Percentiles rank a stretch among this genome's conserved stretches.
Conservation (phyloP, 192 early-diverging fungal genomes). For the Umbelopsis sp. region DNA sequence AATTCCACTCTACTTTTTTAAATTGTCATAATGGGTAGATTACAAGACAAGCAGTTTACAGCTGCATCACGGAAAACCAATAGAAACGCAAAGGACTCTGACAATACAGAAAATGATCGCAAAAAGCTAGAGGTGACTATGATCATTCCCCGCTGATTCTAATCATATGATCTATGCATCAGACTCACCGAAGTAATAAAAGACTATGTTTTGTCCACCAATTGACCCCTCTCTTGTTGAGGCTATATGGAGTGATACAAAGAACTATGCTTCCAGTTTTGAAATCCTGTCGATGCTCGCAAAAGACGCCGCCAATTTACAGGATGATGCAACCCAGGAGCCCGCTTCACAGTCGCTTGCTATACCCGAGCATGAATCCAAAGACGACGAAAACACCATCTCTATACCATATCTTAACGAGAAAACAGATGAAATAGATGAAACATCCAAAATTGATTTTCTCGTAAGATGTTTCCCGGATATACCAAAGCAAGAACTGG, state of each 20-base stretch:
- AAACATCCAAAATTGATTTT: slow-evolving; percentile 21
- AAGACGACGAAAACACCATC: background rate
- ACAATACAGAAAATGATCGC: background rate
- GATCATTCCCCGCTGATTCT: background rate
- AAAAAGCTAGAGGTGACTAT: slow-evolving; percentile 12
- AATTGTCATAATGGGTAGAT: slow-evolving; percentile 11
- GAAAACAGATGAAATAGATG: background rate
- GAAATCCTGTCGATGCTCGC: slow-evolving; percentile 18
- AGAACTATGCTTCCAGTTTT: slow-evolving; percentile 19
- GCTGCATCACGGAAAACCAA: background rate
- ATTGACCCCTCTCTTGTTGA: slow-evolving; percentile 28
- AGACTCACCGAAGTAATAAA: background rate
- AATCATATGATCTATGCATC: background rate
- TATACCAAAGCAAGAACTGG: background rate
- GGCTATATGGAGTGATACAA: slow-evolving; percentile 30
- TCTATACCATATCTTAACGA: background rate
- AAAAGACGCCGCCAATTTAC: background rate
- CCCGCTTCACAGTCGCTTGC: background rate
- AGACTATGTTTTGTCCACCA: slow-evolving; percentile 30
- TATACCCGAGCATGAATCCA: background rate
- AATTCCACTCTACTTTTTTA: too few relatives aligned
- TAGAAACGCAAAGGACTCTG: background rate
- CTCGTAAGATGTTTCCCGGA: slow-evolving; percentile 26
- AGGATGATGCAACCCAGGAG: background rate
- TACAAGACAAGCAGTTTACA: slow-evolving; percentile 30